phyloP scores from a whole-genome alignment of 306 rosid genomes.

The Ammopiptanthus mongolicus region DNA sequence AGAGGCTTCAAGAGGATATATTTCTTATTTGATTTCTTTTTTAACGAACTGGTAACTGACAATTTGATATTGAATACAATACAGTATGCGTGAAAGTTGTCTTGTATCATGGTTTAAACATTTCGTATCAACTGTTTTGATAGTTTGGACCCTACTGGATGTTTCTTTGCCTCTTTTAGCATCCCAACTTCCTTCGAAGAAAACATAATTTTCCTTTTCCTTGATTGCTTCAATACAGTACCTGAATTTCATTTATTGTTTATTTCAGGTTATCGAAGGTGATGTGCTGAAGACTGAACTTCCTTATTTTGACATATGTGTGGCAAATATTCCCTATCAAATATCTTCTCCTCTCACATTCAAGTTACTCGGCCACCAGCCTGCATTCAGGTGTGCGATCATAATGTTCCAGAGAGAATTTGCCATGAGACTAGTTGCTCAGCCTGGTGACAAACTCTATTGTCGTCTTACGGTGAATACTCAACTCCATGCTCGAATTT shows the following conservation, averaged over 20 bases:
- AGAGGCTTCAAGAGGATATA: not conserved
- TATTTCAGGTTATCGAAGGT: constrained; percentile 69
- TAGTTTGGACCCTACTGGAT: not conserved
- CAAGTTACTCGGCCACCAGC: constrained; percentile 76
- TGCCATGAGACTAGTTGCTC: constrained; percentile 92
- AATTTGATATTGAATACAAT: not conserved
- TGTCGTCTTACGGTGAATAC: constrained; percentile 90
- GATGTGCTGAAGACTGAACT: constrained; percentile 85
- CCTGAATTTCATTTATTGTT: not conserved
- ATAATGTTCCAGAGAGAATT: constrained; percentile 96
- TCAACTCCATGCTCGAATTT: constrained; percentile 73
- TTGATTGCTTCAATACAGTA: not conserved
- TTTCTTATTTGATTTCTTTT: not conserved
- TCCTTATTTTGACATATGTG: constrained; percentile 87
- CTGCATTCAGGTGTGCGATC: constrained; percentile 80
- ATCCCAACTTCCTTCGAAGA: not conserved
- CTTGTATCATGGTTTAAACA: not conserved
- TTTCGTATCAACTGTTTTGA: not conserved
- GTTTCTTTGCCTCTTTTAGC: not conserved
- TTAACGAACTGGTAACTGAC: not conserved
- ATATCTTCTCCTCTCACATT: constrained; percentile 97
- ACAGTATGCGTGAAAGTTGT: not conserved
- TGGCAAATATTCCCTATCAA: constrained; percentile 94
- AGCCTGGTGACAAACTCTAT: constrained; percentile 89
- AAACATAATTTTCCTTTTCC: not conserved